Evolutionary conservation across 192 early-diverging fungal genomes (phyloP), one percentile per base, ranked within the genome.

Genomic region (Cetraspora pellucida): DNA sequence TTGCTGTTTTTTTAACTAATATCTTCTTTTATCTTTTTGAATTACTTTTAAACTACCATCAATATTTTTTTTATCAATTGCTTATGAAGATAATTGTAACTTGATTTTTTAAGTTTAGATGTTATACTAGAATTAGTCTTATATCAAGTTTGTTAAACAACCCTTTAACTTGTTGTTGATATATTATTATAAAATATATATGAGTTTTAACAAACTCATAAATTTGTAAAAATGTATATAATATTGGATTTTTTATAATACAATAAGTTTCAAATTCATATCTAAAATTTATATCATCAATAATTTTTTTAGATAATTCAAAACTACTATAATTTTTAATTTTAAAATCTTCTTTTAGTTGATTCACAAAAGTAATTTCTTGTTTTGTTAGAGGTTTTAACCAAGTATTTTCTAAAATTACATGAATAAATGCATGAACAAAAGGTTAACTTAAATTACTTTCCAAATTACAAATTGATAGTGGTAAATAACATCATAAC

Each of bases 81-180:
- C 7, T 7, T 7, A 37, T 37, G 1, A 37, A 1, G 7, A 37
- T 37, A 37, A 37, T 37, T 7, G 1, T 37, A 37, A 37, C 31
- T 37, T 37, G 31, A 37, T 37, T 37, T 7, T 37, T 37, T 37
- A 0, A 37, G 7, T 37, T 37, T 7, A 1, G 19, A 7, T 66
- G 64, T 14, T 19, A 66, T 66, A 66, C 37, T 66, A 0, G 28
- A 13, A 66, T 66, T 27, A 19, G 44, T 66, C 44, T 66, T 66
- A 44, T 7, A n/a, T 44, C 7, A 9, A 66, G 25, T 10, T 72
- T 30, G 19, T 72, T 30, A 30, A 72, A 72, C 2, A 54, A 17
- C 52, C 69, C 37, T 37, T 72, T 27, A 1, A 50, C 69, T 72
- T 72, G 52, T 25, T 72, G 46, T 30, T 72, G 50, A 30, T 72